Evolutionary conservation across 441 rosid species (phyloP), one percentile per base, ranked within the genome.

Genomic region (Corymbia calophylla): DNA sequence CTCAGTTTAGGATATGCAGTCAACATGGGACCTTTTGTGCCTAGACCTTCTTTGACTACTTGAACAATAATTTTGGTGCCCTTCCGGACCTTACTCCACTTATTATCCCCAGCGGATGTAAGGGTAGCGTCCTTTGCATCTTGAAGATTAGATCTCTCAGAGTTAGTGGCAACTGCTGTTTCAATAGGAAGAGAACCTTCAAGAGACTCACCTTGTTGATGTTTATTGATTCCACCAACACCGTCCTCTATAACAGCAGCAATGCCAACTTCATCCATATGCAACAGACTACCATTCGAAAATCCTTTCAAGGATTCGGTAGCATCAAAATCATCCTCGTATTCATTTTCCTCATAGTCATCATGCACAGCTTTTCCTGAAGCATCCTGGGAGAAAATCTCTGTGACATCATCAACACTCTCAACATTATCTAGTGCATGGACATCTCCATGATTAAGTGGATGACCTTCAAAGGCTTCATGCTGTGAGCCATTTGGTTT

Each of bases 41-140:
- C 99, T 89, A 98, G 95, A 60, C 98, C 99, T 94, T 98, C 99
- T 94, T 97, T 98, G 93, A 97, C 98, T 90, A 98, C 99, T 93
- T 98, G 99, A 88, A 97, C 99, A 93, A 97, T 93, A 87, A 98
- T 94, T 91, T 97, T 98, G 93, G 99, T 97, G 87, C 99, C 99
- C 92, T 94, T 95, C 56, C 95, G 95, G 90, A 98, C 97, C 90
- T 92, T 93, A 90, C 88, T 70, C 99, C 99, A 98, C 91, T 93
- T 95, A 89, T 95, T 95, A 92, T 91, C 96, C 70, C 89, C 89
- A 87, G 89, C 87, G 31, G 86, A 87, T 60, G 86, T 58, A 86
- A 44, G 91, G 89, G 92, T 90, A 86, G 91, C 89, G 85, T 86
- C 91, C 88, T 95, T 93, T 84, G 86, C 86, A 90, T 90, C 92